These are phyloP conservation scores for Crucihimalaya himalaica DNA, from an alignment of 345 rosid genomes.

Conservation along the genomic window DNA sequence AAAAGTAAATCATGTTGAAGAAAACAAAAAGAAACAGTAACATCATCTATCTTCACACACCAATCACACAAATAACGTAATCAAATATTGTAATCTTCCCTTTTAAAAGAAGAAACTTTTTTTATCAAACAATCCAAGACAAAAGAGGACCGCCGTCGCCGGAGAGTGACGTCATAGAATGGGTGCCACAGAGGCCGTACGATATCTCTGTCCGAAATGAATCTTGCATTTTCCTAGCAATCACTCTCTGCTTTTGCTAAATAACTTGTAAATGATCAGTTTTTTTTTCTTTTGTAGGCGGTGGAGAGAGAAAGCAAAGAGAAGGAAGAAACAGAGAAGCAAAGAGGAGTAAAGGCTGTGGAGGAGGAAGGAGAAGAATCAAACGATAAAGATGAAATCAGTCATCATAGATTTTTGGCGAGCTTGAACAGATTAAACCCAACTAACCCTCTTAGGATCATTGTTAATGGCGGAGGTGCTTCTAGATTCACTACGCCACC, in stretches of 20 bases:
- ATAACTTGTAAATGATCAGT: background rate
- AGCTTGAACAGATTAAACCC: slow-evolving; percentile 75
- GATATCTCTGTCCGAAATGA: slow-evolving; percentile 16
- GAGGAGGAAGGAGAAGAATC: slow-evolving; percentile 63
- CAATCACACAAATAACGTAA: slow-evolving; percentile 33
- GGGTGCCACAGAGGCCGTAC: slow-evolving; percentile 60
- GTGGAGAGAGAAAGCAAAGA: slow-evolving; percentile 46
- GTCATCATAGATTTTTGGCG: slow-evolving; percentile 41
- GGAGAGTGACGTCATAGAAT: slow-evolving; percentile 49
- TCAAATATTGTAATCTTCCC: background rate
- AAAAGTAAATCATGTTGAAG: slow-evolving; percentile 11
- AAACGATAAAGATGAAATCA: slow-evolving; percentile 35
- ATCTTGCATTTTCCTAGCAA: background rate
- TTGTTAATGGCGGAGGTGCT: slow-evolving; percentile 46
- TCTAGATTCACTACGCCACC: slow-evolving; percentile 58
- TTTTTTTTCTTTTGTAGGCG: slow-evolving; percentile 25
- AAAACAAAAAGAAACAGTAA: slow-evolving; percentile 25
- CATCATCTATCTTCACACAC: slow-evolving; percentile 13
- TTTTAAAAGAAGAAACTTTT: slow-evolving; percentile 10
- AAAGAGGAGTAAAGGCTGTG: slow-evolving; percentile 38
- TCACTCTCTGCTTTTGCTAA: background rate
- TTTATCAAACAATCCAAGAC: slow-evolving; percentile 28
- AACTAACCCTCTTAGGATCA: slow-evolving; percentile 81
- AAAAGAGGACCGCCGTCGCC: slow-evolving; percentile 42
- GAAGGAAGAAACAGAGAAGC: slow-evolving; percentile 30